Base-by-base conservation (phyloP, 2,329 filamentous ascomycete species). In the Botrytis byssoidea region DNA sequence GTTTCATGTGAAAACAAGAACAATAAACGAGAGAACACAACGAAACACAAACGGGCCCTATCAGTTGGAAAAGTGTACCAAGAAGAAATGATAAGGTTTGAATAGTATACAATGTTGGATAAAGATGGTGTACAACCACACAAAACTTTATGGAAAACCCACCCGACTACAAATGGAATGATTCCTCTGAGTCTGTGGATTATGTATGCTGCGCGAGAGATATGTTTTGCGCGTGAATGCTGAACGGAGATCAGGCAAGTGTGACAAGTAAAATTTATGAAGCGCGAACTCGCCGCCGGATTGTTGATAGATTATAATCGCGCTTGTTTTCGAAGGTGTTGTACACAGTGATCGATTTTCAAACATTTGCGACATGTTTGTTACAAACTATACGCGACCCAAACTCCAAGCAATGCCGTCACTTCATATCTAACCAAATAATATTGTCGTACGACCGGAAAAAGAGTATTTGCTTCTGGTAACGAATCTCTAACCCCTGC, bases 351-450 rank as follows among this genome's bases (percentile, higher is more conserved):
- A 76, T 76, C 75, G 71, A 75, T 74, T 76, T 74, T 69, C 68
- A 65, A 74, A 74, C 74, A 72, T 74, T 71, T 72, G 57, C 70
- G 57, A 35, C 65, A 70, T 72, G 65, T 72, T 64, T 65, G 74
- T 60, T 74, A 55, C 70, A 48, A 70, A 64, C 6, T 79, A 76
- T 79, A 78, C 78, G 78, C 74, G 73, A 69, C 77, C 77, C 74
- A 74, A 79, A 81, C 79, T 78, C 78, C 79, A 61, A 75, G 76
- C 77, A 80, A 81, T 81, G 79, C 79, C 74, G n/a, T 70, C 71
- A 55, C 42, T 57, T 74, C 72, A 73, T 74, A 64, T 70, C 63
- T 81, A 80, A 73, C 78, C 76, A 76, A 78, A 80, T 76, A 78
- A 68, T 75, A 71, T 72, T 63, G 72, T 67, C 35, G 69, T 66